A percentile compares a stretch with the other conserved stretches of the same genome.
phyloP scores from a whole-genome alignment of 2,329 filamentous ascomycete species.

The Aspergillus hortae region DNA sequence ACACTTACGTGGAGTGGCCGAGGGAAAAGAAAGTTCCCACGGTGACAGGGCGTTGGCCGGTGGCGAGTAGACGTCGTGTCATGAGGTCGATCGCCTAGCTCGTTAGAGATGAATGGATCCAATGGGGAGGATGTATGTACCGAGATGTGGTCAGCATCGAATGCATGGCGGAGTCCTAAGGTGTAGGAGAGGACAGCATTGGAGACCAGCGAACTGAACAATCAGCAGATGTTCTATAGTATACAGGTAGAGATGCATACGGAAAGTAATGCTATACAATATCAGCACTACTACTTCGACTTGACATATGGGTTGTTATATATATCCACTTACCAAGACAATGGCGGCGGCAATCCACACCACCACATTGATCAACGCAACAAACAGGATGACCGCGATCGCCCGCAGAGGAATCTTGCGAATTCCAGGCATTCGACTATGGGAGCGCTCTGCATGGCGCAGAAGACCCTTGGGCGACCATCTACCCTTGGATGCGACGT shows the following conservation, averaged over 20 bases:
- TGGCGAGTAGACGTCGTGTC: slow-evolving; percentile 82
- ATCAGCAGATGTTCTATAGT: not conserved
- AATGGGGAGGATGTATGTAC: slow-evolving; percentile 27
- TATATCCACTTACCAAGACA: slow-evolving; percentile 46
- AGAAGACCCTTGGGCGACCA: slow-evolving; percentile 31
- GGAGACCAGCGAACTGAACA: slow-evolving; percentile 60
- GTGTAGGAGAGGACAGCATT: slow-evolving; percentile 84
- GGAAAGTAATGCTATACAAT: slow-evolving; percentile 32
- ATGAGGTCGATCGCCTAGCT: slow-evolving; percentile 83
- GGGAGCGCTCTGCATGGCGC: slow-evolving; percentile 43
- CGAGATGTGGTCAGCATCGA: slow-evolving; percentile 91
- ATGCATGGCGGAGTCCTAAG: slow-evolving; percentile 85
- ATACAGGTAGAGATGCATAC: slow-evolving; percentile 21
- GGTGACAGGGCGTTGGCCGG: slow-evolving; percentile 80
- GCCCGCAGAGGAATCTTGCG: slow-evolving; percentile 55
- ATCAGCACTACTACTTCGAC: slow-evolving; percentile 7
- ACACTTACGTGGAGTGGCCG: slow-evolving; percentile 72
- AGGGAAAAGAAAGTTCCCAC: slow-evolving; percentile 94
- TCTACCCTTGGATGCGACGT: slow-evolving; percentile 17
- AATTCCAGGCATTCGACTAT: slow-evolving; percentile 53
- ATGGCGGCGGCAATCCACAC: slow-evolving; percentile 59
- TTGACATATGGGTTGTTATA: too few species aligned
- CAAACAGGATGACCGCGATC: slow-evolving; percentile 53
- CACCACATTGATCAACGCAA: slow-evolving; percentile 53
- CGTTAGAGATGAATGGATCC: not conserved